Evolutionary conservation across 2,329 filamentous ascomycete species (phyloP), one percentile per base, ranked within the genome.

Genomic region (Microcyclosporella mali): DNA sequence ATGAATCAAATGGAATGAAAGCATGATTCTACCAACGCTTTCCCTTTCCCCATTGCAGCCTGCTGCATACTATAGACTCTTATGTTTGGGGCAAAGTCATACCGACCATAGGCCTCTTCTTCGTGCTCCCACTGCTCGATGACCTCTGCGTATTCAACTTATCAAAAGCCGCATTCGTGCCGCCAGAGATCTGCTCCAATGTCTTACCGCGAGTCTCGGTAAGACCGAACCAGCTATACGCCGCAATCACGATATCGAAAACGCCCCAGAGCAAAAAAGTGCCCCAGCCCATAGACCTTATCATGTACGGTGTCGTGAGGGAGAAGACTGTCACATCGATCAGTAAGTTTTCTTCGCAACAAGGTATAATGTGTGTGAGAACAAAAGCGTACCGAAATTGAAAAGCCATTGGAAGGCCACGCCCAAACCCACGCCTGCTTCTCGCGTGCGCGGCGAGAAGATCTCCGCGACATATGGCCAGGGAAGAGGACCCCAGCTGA

Each of bases 401-500:
- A 67, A 72, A 2, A 69, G 36, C 71, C 71, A 76, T 50, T 75
- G 71, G 0, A 66, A 69, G 0, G 70, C 66, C 3, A 70, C 72
- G 8, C 70, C 71, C 18, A 70, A 59, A 17, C 71, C 70, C 30
- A 75, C 67, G 4, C 70, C 72, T 3, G 66, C 63, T 38, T 74
- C 71, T 11, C 73, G 67, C 27, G 74, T 69, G 3, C 72, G 59
- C 0, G 66, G 68, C 0, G 72, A 71, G 49, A 76, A 77, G 45
- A 77, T 73, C 61, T 72, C 70, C 0, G 66, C 44, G 2, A 47
- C 45, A 33, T 47, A 47, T n/a, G 45, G 45, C 45, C 45, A 47
- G 6, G 45, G 68, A 2, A 76, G 64, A 2, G 72, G 72, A 1
- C 73, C 73, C 72, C 72, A 77, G 0, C 67, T 71, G 36, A 71